These are phyloP conservation scores for Lojkania enalia DNA, from an alignment of 2,329 filamentous ascomycete species.

Conservation along the genomic window DNA sequence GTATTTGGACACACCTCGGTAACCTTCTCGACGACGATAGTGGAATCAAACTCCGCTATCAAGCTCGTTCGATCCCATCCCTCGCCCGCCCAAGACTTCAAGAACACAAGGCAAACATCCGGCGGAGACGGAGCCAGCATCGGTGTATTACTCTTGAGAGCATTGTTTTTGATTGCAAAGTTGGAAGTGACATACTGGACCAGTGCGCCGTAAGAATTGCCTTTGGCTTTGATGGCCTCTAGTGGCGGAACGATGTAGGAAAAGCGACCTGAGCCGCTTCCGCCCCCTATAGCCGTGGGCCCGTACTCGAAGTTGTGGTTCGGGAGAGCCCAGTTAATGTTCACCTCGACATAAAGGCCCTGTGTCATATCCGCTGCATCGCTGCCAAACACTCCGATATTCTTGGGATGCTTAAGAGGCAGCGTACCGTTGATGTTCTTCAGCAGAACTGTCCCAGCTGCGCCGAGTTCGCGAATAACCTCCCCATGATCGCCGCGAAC, in stretches of 20 bases:
- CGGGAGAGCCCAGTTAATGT: constrained; percentile 9
- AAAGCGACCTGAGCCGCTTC: constrained; percentile 47
- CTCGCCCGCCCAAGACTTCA: constrained; percentile 57
- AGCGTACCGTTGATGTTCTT: constrained; percentile 55
- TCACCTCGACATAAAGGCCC: constrained; percentile 42
- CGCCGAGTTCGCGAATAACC: constrained; percentile 46
- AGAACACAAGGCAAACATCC: constrained; percentile 58
- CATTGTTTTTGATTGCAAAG: constrained; percentile 32
- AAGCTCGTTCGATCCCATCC: constrained; percentile 47
- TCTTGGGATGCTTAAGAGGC: constrained; percentile 55
- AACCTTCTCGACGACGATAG: constrained; percentile 46
- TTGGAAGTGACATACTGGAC: constrained; percentile 54
- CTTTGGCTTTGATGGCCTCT: constrained; percentile 44
- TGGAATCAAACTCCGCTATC: constrained; percentile 48
- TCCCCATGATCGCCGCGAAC: constrained; percentile 41
- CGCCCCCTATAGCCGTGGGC: constrained; percentile 50
- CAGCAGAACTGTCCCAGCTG: constrained; percentile 47
- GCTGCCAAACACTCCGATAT: constrained; percentile 55
- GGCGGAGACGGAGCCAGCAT: constrained; percentile 38
- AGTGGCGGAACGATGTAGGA: constrained; percentile 46
- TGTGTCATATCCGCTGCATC: constrained; percentile 52
- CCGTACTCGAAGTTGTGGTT: constrained; percentile 41
- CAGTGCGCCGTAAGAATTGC: constrained; percentile 33
- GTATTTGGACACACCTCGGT: constrained; percentile 54
- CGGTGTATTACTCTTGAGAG: constrained; percentile 14